Conservation (phyloP, 805 yeast genomes). For the Scheffersomyces coipomensis region DNA sequence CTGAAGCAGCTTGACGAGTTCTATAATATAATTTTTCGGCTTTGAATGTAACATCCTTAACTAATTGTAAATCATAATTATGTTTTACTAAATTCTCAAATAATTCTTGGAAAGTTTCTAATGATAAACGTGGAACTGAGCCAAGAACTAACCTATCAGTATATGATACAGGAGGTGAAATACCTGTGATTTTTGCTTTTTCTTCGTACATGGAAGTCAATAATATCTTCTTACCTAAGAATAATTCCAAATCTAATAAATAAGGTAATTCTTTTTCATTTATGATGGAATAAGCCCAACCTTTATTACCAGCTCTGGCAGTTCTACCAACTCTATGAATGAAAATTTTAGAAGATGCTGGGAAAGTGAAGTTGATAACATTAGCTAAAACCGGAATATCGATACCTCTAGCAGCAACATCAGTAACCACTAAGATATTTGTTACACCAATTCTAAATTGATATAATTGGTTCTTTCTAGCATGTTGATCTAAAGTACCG, state of each 20-base stretch:
- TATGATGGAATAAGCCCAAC: conserved; percentile 95
- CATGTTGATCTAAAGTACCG: conserved; percentile 93
- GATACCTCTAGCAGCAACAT: conserved; percentile 98
- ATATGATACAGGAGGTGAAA: conserved; percentile 62
- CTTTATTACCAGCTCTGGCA: conserved; percentile 97
- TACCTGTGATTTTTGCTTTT: conserved; percentile 46
- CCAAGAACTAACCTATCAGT: conserved; percentile 82
- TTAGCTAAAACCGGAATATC: conserved; percentile 96
- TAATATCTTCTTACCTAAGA: conserved; percentile 78
- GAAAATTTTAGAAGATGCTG: conserved; percentile 89
- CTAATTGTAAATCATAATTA: conserved; percentile 64
- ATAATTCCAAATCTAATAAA: conserved; percentile 83
- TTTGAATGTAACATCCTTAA: conserved; percentile 71
- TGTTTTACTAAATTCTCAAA: conserved; percentile 57
- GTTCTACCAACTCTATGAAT: conserved; percentile 99
- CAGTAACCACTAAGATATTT: conserved; percentile 90
- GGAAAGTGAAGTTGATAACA: conserved; percentile 87
- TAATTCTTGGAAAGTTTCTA: conserved; percentile 75
- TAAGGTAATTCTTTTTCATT: conserved; percentile 87
- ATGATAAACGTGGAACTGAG: conserved; percentile 65
- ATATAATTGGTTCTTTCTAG: conserved; percentile 84
- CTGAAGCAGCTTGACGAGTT: conserved; percentile 84
- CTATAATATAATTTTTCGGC: conserved; percentile 87
- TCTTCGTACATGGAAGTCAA: conserved; percentile 69
- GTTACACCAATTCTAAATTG: conserved; percentile 85